Evolutionary conservation across 805 yeast species (phyloP), one percentile per base, ranked within the genome.

Genomic region (Nakazawaea siamensis): DNA sequence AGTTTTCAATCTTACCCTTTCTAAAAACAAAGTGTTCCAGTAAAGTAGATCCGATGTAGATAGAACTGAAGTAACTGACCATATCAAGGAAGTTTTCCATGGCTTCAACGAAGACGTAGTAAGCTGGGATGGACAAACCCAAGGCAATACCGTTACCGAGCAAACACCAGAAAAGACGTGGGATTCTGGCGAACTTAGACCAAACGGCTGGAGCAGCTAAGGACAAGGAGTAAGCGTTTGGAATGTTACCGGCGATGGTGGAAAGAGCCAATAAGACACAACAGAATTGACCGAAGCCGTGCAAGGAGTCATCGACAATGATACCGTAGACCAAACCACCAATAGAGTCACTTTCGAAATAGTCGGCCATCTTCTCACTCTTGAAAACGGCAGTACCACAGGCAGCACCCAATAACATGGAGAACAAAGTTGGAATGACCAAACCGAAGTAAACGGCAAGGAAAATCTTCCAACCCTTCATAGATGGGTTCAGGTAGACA

Each of bases 321-420:
- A 57, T 51, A 33, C 51, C 47, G 32, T 53, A 50, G 8, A 55
- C 52, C 17, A 57, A 48, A 4, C 62, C 62, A 27, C 61, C 67
- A 49, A 77, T 64, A 29, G 77, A 68, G 51, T 76, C 57, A 11
- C 58, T 51, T 1, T 53, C 49, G 60, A 80, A 83, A 40, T 67
- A 65, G 3, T 52, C 64, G 3, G 49, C 55, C 69, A 79, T 80
- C 16, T 46, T 52, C 5, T 51, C 50, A 40, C 59, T 58, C 33
- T 68, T 66, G 36, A 58, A 51, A 29, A 72, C 67, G 52, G 87
- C 92, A 40, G 84, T 73, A 43, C 76, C 79, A 47, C 82, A 69
- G 34, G 95, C 95, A 38, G 95, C 88, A 52, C 97, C 97, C 40
- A 88, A 64, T 39, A 75, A 69, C 76, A 79, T 66, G 43, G 83